Conservation (phyloP, 768 basidiomycete genomes). For the Boletus fagicola region DNA sequence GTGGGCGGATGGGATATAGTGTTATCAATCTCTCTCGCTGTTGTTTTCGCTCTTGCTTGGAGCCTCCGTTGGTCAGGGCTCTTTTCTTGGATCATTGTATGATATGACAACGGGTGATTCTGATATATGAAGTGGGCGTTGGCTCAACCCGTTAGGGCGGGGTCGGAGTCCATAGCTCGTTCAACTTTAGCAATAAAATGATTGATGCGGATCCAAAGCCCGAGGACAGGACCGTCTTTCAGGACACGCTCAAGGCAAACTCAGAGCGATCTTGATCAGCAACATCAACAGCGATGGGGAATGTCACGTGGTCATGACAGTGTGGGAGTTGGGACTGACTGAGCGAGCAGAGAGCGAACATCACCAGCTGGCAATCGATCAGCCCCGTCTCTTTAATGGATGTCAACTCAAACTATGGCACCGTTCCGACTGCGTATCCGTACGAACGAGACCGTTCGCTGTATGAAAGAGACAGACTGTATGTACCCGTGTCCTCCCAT, state of each 20-base stretch:
- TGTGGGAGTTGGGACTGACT: constrained; percentile 6
- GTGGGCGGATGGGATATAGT: background rate
- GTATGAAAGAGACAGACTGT: constrained; percentile 40
- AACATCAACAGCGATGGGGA: background rate
- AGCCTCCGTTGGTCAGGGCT: no score
- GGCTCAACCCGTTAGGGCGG: no score
- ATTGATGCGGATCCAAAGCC: no score
- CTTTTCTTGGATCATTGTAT: no score
- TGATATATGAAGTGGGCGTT: no score
- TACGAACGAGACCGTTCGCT: constrained; percentile 30
- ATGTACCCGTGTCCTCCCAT: constrained; percentile 13
- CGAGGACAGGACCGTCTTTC: no score
- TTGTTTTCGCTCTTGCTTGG: no score
- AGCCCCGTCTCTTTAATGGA: constrained; percentile 22
- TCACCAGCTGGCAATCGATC: constrained; percentile 11
- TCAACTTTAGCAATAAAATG: no score
- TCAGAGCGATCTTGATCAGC: no score
- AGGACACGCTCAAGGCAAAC: no score
- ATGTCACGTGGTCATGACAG: constrained; percentile 18
- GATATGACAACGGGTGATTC: no score
- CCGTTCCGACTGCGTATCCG: constrained; percentile 28
- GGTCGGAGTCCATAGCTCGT: no score
- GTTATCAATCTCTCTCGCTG: background rate
- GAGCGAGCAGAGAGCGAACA: background rate
- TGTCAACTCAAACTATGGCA: constrained; percentile 23